Evolutionary conservation across 768 basidiomycete genomes (phyloP), one percentile per base, ranked within the genome.

Genomic region (Leccinellum albellum): DNA sequence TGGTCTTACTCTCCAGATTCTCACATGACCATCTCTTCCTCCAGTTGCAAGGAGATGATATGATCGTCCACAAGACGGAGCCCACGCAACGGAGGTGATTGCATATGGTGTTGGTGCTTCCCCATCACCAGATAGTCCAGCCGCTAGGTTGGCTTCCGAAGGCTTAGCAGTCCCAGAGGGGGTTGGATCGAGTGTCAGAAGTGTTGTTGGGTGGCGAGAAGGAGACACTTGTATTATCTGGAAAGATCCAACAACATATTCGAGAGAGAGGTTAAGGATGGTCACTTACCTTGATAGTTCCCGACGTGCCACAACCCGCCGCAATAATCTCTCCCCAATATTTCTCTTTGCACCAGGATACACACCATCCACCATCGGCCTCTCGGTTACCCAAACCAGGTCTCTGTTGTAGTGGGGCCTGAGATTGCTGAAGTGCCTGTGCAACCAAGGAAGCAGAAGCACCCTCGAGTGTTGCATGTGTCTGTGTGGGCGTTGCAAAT

Each of bases 1-100:
- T 10, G 91, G 89, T 60, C 79, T 81, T 28, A 97, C 76, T 60
- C 85, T 85, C 94, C 94, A 98, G 60, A 99, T 91, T 59, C 93
- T 75, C 13, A 98, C 94, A 46, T 83, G 81, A 1, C 94, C 94
- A 69, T 97, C 94, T 29, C 94, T 79, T 29, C 85, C 79, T 15
- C 94, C 97, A 0, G 93, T 91, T 2, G 96, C 97, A 57, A 98
- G 81, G 37, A 98, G 87, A 66, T 98, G 96, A 72, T 94, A 96
- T 1, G 91, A 91, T 26, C 97, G 81, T 6, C 96, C 97, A 58
- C 93, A 96, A 0, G 88, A 88, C 0, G 97, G 91, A 0, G 96
- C 94, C 95, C 95, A 99, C 15, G 94, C 79, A 33, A 98, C 82
- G 29, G 88, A 86, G 0, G 89, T 90, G 50, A 96, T 82, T 2